Evolutionary conservation across 106 monocot species (phyloP).

Genomic region (Platanthera guangdongensis): DNA sequence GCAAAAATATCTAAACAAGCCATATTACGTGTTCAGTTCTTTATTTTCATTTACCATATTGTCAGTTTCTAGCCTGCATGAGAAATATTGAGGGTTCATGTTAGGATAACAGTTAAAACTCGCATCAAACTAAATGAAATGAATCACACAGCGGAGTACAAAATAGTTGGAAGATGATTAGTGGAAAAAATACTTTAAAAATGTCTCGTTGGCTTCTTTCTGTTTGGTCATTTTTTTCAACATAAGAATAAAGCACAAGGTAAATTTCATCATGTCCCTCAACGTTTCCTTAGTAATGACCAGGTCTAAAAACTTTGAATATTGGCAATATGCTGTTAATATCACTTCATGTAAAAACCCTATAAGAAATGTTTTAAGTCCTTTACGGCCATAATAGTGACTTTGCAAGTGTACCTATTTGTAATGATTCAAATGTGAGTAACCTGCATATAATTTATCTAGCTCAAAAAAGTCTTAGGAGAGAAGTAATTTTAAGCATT

Average conservation of each 20-base stretch:
- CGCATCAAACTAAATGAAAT: no score
- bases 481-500: neutral
- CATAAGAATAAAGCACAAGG: neutral
- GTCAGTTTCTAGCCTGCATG: no score
- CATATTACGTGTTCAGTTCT: no score
- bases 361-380: neutral
- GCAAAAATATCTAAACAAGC: no score
- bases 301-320: neutral
- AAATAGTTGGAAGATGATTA: neutral
- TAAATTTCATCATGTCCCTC: neutral
- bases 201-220: neutral
- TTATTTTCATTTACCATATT: no score
- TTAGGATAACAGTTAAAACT: no score
- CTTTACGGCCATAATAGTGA: neutral
- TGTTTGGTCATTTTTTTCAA: neutral
- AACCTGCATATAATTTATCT: neutral
- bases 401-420: neutral
- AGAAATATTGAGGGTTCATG: no score
- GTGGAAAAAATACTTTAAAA: neutral
- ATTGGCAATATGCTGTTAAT: neutral
- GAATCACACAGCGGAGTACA: no score
- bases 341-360: neutral
- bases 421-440: neutral
- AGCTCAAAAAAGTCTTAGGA: neutral
- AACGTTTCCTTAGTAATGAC: neutral